These are phyloP conservation scores for Monosporascus sp. DNA, from an alignment of 2,329 filamentous ascomycete genomes.

Conservation along the genomic window DNA sequence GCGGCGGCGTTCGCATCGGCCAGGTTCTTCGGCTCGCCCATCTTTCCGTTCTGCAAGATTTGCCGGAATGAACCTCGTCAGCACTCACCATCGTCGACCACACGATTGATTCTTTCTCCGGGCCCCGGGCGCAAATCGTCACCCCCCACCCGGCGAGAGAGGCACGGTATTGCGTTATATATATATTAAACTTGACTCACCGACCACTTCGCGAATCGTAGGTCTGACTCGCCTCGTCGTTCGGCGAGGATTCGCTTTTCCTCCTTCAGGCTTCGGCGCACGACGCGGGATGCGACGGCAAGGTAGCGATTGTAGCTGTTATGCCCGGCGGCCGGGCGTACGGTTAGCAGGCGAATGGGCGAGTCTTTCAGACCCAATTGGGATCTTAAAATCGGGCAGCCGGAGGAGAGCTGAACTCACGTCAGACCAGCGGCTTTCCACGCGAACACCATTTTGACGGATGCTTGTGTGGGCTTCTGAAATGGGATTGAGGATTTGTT, in stretches of 20 bases:
- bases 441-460: slow-evolving; percentile 84
- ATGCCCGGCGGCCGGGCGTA: slow-evolving; percentile 13
- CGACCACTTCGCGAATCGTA: slow-evolving; percentile 92
- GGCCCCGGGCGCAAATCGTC: too few relatives aligned
- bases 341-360: slow-evolving; percentile 26
- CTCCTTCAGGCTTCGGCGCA: slow-evolving; percentile 96
- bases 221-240: slow-evolving; percentile 82
- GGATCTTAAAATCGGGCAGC: background rate
- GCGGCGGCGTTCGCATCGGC: slow-evolving; percentile 47
- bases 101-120: slow-evolving; percentile 3
- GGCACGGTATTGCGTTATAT: too few relatives aligned
- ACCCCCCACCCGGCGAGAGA: too few relatives aligned
- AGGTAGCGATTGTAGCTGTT: slow-evolving; percentile 99
- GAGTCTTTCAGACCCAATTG: slow-evolving; percentile 6
- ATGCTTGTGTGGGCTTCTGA: slow-evolving; percentile 25
- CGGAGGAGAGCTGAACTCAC: slow-evolving; percentile 52
- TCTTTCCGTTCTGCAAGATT: slow-evolving; percentile 79
- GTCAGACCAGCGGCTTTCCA: slow-evolving; percentile 98
- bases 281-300: slow-evolving; percentile 85
- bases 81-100: slow-evolving; percentile 11
- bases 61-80: slow-evolving; percentile 31
- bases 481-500: slow-evolving; percentile 16
- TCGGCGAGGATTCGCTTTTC: slow-evolving; percentile 82
- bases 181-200: slow-evolving; percentile 51
- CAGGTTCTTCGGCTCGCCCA: slow-evolving; percentile 76